phyloP scores from a whole-genome alignment of 345 rosid species.

The Barbarea vulgaris region DNA sequence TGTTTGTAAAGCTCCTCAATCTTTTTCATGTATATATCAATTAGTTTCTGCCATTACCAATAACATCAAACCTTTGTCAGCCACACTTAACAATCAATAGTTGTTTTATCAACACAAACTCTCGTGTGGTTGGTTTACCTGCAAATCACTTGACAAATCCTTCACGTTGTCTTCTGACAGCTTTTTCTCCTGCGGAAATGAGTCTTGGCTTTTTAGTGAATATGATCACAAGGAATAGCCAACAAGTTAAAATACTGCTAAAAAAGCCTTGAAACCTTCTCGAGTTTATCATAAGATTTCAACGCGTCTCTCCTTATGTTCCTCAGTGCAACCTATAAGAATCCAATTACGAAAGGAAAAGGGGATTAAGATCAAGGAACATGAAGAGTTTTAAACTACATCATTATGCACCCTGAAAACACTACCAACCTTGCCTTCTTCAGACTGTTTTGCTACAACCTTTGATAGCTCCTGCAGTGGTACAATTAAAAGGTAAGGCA shows the following conservation, averaged over 20 bases:
- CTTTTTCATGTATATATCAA: slow-evolving; percentile 89
- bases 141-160: slow-evolving; percentile 85
- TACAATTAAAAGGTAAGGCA: slow-evolving; percentile 5
- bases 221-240: slow-evolving; percentile 7
- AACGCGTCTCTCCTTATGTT: slow-evolving; percentile 92
- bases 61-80: slow-evolving; percentile 11
- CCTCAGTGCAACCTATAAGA: slow-evolving; percentile 78
- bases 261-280: slow-evolving; percentile 61
- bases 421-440: slow-evolving; percentile 82
- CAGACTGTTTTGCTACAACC: slow-evolving; percentile 88
- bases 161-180: slow-evolving; percentile 97
- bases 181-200: slow-evolving; percentile 72
- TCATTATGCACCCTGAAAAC: background rate
- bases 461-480: slow-evolving; percentile 73
- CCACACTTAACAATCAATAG: background rate
- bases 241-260: background rate
- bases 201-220: background rate
- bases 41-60: slow-evolving; percentile 66
- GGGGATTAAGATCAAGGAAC: background rate
- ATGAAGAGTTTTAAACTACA: background rate
- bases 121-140: slow-evolving; percentile 49
- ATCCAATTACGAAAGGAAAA: slow-evolving; percentile 5
- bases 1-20: slow-evolving; percentile 74
- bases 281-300: slow-evolving; percentile 90
- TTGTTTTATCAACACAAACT: background rate